phyloP scores from a whole-genome alignment of 306 rosid species.

The Lotus japonicus region DNA sequence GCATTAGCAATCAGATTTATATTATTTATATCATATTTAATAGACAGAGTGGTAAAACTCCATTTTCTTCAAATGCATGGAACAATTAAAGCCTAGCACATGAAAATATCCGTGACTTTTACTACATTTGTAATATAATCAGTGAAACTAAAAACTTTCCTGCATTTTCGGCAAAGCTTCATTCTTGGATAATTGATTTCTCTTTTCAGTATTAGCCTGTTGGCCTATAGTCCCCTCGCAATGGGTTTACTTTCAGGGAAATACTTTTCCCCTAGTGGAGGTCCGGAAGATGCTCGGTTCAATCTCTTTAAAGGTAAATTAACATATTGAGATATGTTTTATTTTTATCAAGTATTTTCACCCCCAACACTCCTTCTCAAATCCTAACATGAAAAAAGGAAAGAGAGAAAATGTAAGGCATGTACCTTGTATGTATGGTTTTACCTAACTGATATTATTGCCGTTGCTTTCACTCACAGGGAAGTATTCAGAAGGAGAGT shows the following conservation, averaged over 20 bases:
- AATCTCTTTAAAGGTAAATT: conserved; percentile 68
- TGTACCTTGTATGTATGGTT: background rate
- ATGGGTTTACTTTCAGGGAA: conserved; percentile 98
- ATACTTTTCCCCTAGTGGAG: conserved; percentile 53
- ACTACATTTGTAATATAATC: background rate
- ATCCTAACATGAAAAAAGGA: background rate
- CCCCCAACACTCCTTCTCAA: background rate
- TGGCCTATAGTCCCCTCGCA: conserved; percentile 94
- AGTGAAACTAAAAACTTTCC: background rate
- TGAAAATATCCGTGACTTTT: background rate
- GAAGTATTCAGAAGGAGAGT: conserved; percentile 81
- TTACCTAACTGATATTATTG: background rate
- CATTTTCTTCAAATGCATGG: background rate
- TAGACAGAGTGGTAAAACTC: background rate
- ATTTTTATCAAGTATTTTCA: background rate
- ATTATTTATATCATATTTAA: background rate
- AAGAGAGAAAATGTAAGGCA: background rate
- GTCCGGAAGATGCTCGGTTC: conserved; percentile 62
- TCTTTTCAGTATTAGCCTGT: conserved; percentile 60
- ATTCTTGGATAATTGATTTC: conserved; percentile 5
- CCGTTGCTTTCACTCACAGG: conserved; percentile 37
- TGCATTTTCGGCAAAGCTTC: background rate
- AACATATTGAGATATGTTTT: background rate
- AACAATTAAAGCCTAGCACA: background rate
- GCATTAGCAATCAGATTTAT: background rate